These are phyloP conservation scores for Thelonectria rubi DNA, from an alignment of 2,329 filamentous ascomycete species.

Conservation along the genomic window DNA sequence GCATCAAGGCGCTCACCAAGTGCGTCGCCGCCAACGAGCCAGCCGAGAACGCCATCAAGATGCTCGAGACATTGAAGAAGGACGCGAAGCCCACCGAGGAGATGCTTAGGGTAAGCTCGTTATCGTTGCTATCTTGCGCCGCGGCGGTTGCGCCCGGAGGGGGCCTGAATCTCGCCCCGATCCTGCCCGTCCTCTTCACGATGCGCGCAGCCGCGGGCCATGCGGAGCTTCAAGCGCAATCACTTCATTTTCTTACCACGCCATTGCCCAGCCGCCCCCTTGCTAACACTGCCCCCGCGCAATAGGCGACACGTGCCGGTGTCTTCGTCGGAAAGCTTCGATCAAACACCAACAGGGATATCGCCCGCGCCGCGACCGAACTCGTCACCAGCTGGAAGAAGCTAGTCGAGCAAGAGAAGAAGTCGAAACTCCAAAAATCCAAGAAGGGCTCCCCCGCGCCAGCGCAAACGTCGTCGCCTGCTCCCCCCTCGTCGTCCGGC, in stretches of 20 bases:
- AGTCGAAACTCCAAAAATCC: conserved; percentile 54
- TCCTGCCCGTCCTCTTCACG: not conserved
- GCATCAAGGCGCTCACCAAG: conserved; percentile 82
- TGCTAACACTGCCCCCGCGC: conserved; percentile 23
- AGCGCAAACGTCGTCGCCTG: conserved; percentile 65
- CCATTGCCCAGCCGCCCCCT: not conserved
- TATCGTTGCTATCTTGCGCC: conserved; percentile 2
- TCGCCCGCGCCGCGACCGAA: conserved; percentile 79
- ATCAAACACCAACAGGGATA: conserved; percentile 81
- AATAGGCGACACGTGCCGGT: conserved; percentile 84
- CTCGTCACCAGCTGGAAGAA: conserved; percentile 90
- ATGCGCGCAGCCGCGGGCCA: not conserved
- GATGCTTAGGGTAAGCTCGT: conserved; percentile 74
- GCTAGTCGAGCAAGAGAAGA: conserved; percentile 74
- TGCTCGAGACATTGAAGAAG: conserved; percentile 82
- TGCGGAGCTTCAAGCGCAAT: not conserved
- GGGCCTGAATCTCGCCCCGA: not conserved
- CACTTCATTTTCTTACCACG: not conserved
- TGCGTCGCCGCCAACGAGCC: conserved; percentile 80
- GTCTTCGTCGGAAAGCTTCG: conserved; percentile 85
- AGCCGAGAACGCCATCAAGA: conserved; percentile 72
- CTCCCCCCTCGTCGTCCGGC: conserved; percentile 53
- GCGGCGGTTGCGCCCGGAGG: not conserved
- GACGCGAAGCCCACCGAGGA: conserved; percentile 88
- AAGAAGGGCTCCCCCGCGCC: conserved; percentile 54